Base-by-base conservation (phyloP, 306 rosid species). In the Cucurbita pepo region DNA sequence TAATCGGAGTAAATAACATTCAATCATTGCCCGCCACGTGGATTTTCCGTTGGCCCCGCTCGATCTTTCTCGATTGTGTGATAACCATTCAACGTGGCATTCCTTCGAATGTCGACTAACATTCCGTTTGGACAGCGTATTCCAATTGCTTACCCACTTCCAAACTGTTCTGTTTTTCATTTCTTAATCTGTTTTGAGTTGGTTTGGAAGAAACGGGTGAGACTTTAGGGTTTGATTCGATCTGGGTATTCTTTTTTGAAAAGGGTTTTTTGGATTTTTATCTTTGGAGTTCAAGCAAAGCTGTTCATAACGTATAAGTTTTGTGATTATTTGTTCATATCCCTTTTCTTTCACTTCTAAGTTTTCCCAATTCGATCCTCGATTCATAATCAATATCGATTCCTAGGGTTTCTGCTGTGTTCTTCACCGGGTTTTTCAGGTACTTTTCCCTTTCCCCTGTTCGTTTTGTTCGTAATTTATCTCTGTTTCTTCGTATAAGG, bases 261-360 rank as follows among this genome's bases (percentile, higher is more conserved):
- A 51, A 15, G 3, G 2, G 55, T 5, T 5, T 67, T 77, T 41
- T 48, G 44, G 54, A 57, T 73, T 67, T 67, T 61, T 60, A 40
- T 40, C 8, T 8, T 73, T 86, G 78, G 82, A 86, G 82, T 86
- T 73, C 65, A 85, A 86, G 87, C 92, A 76, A 83, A 63, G 78
- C 72, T 55, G 70, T 58, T 72, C 58, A 60, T 75, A 81, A 45
- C 77, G 84, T 84, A 37, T 69, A 72, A 83, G 84, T 65, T 81
- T 83, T 78, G 21, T 41, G 5, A 41, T 13, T 12, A 56, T 54
- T 44, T 55, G 40, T 51, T 70, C 1, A 5, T 3, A 69, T 5
- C 3, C 53, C 10, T 12, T 72, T 56, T 40, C n/a, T 21, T 56
- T 56, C 25, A 56, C 65, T 72, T 72, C 34, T 16, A 71, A 71